Conservation (phyloP, 345 rosid species). For the Psidium guajava region DNA sequence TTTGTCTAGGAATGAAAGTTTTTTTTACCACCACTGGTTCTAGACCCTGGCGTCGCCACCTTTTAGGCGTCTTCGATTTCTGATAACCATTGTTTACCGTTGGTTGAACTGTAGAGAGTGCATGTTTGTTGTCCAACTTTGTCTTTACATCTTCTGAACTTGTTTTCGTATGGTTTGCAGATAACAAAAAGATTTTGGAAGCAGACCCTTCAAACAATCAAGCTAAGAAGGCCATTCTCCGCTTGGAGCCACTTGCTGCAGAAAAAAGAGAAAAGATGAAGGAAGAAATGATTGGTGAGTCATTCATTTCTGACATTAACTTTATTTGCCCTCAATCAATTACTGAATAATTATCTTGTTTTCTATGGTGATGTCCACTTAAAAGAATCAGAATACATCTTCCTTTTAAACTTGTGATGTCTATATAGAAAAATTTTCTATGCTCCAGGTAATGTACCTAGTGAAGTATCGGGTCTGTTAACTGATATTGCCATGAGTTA, state of each 20-base stretch:
- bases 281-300: slow-evolving; percentile 93
- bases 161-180: slow-evolving; percentile 19
- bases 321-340: not conserved
- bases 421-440: not conserved
- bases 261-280: slow-evolving; percentile 93
- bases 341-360: not conserved
- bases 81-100: not conserved
- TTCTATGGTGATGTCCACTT: not conserved
- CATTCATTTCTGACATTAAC: not conserved
- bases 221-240: slow-evolving; percentile 50
- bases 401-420: not conserved
- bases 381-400: not conserved
- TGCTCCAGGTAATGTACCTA: not conserved
- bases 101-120: not conserved
- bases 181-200: slow-evolving; percentile 76
- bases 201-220: slow-evolving; percentile 73
- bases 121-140: not conserved
- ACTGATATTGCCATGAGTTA: not conserved
- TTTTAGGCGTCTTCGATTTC: not conserved
- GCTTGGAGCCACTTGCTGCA: slow-evolving; percentile 82
- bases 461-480: not conserved
- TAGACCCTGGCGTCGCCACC: not conserved
- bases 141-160: not conserved
- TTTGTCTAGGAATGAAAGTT: not conserved
- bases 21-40: not conserved